Evolutionary conservation across 192 early-diverging fungal genomes (phyloP).

Genomic region (Rhizoclosmatium globosum): DNA sequence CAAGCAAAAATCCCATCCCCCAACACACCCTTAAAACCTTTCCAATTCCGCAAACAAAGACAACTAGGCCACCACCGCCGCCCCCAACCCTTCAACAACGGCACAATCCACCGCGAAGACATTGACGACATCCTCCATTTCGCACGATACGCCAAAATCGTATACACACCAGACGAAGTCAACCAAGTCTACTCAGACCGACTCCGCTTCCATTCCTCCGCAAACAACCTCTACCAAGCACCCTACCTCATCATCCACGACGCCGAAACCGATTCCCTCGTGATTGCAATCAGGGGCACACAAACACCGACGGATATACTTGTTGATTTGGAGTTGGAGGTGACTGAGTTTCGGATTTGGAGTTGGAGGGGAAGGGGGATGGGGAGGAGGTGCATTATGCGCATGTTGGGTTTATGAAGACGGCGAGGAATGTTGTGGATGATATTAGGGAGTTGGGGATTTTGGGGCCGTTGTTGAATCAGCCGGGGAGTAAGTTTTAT

Average conservation of each 20-base stretch:
- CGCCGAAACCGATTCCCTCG: slow-evolving; percentile 46
- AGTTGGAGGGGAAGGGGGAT: slow-evolving; percentile 37
- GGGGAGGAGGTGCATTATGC: slow-evolving; percentile 32
- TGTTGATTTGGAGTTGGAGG: slow-evolving; percentile 53
- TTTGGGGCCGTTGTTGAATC: slow-evolving; percentile 30
- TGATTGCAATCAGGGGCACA: slow-evolving; percentile 56
- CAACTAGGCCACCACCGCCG: background rate
- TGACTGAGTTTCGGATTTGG: slow-evolving; percentile 39
- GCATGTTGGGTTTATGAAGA: slow-evolving; percentile 47
- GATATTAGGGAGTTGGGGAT: slow-evolving; percentile 35
- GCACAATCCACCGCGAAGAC: slow-evolving; percentile 37
- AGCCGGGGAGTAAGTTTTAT: slow-evolving; percentile 20
- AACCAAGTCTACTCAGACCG: slow-evolving; percentile 17
- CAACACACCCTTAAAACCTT: background rate
- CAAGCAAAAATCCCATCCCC: background rate
- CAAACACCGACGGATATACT: slow-evolving; percentile 49
- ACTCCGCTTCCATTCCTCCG: slow-evolving; percentile 14
- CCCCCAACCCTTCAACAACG: background rate
- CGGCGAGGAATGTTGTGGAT: slow-evolving; percentile 44
- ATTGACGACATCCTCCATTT: slow-evolving; percentile 53
- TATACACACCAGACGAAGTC: slow-evolving; percentile 42
- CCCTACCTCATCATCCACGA: slow-evolving; percentile 51
- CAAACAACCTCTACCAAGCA: slow-evolving; percentile 47
- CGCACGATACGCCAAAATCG: slow-evolving; percentile 49
- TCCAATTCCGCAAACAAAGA: slow-evolving; percentile 6